Base-by-base conservation (phyloP, 768 basidiomycete genomes). In the Holtermanniella nyarrowii region DNA sequence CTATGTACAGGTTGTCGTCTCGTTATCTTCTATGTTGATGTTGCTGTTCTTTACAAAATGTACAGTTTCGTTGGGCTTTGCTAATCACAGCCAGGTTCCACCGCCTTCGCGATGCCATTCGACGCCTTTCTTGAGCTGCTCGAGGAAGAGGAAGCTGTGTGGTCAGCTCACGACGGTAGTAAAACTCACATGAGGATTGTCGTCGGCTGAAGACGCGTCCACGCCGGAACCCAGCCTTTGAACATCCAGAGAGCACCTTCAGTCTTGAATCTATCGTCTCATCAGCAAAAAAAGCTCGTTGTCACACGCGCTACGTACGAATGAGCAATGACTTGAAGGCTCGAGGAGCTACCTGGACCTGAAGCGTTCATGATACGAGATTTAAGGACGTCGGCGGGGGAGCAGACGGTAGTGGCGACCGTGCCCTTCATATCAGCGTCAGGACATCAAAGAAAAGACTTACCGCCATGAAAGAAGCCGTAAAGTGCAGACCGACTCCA, bases 391-490 rank as follows among this genome's bases (percentile, higher is more conserved):
- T 68, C 66, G 21, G 64, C 66, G 5, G 66, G 66, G 21, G 66
- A 65, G 44, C 66, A 68, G 39, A 63, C 66, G 16, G 64, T 68
- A 2, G 66, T 59, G 21, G 63, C 66, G 4, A 61, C 61, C 4
- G 66, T 68, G 10, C 61, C 61, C 60, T 61, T 39, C 18, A 41
- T 20, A 11, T 23, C 27, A 4, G 22, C 14, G 20, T 2, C 24
- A n/a, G n/a, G 20, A 40, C 5, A 24, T 27, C 50, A 24, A 42
- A 25, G 43, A 50, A 40, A 13, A 73, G 13, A 53, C 82, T 48
- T 65, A 86, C 86, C 44, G 88, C 88, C 31, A 83, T 85, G 53
- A 91, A 84, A 64, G 84, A 85, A 1, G 88, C 88, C 0, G 84
- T 80, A 60, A 89, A 88, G 65, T 93, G 89, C 52, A 81, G 82